Evolutionary conservation across 768 basidiomycete species (phyloP), one percentile per base, ranked within the genome.

Genomic region (Dentipellis fragilis): DNA sequence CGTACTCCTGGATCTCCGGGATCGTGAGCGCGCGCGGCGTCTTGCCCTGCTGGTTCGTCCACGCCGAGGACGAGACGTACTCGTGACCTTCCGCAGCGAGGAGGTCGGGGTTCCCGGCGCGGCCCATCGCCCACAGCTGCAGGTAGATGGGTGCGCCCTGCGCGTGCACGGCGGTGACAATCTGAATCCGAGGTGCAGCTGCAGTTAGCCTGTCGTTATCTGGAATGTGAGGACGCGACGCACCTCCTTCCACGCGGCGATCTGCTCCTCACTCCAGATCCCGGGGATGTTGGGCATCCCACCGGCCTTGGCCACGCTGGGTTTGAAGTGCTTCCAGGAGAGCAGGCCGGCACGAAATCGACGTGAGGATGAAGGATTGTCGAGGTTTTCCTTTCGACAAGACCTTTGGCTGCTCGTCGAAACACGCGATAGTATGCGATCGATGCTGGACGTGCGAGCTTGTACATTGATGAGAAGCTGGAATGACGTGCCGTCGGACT

Each of bases 91-190:
- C 54, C 0, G 34, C 14, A n/a, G 21, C 35, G 12, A 65, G 54
- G 8, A 59, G 52, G 3, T 52, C 45, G 8, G 58, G 35, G 22
- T 39, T 22, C 11, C 62, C 58, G 1, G 63, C 55, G 22, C 70
- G 66, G 6, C 74, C 74, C 22, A 73, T 54, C 1, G 72, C 72
- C 56, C 72, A 74, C 16, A 72, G 62, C 60, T 76, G 75, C 21
- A 65, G 16, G 58, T 62, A 68, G 57, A 74, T 68, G 60, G 64
- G 65, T 0, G 64, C 68, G 1, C 65, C 67, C 51, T 69, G 67
- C 5, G 65, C 64, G 63, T 73, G 72, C 3, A 72, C 71, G 1
- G 64, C 64, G 22, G 69, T 67, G 40, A 65, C 68, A 17, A 74
- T 61, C 62, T 65, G 39, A 40, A 40, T 29, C 12, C n/a, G n/a